These are phyloP conservation scores for Metschnikowia peoriensis DNA, from an alignment of 805 yeast species.

Conservation along the genomic window DNA sequence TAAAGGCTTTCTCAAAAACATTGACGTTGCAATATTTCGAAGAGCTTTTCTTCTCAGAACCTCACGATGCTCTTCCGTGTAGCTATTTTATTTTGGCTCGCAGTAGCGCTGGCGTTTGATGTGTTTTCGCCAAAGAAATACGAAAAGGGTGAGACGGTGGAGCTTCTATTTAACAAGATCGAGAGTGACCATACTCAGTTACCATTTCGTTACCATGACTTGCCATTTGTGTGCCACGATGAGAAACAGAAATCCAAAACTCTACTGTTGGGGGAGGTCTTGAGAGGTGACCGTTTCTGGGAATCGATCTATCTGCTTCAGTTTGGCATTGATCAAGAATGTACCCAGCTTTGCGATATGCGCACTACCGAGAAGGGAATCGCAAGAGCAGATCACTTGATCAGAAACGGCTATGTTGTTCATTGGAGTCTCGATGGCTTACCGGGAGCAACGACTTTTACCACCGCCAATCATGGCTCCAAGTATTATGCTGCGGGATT, in stretches of 20 bases:
- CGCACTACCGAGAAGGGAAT: constrained; percentile 52
- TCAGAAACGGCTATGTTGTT: constrained; percentile 68
- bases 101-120: constrained; percentile 11
- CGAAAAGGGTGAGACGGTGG: constrained; percentile 57
- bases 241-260: constrained; percentile 48
- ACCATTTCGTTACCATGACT: constrained; percentile 72
- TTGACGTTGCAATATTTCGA: background rate
- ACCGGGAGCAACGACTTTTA: constrained; percentile 86
- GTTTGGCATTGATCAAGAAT: constrained; percentile 64
- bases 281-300: constrained; percentile 80
- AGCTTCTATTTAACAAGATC: constrained; percentile 70
- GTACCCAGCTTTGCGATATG: constrained; percentile 68
- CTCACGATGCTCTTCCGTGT: constrained; percentile 10
- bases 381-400: constrained; percentile 56
- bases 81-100: constrained; percentile 5
- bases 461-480: constrained; percentile 52
- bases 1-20: background rate
- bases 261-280: constrained; percentile 69
- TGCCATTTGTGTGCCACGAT: constrained; percentile 81
- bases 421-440: constrained; percentile 83
- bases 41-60: background rate
- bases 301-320: constrained; percentile 64
- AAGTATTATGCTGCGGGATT: constrained; percentile 85
- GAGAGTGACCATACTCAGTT: constrained; percentile 75
- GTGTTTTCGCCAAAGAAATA: constrained; percentile 39